Conservation (phyloP, 805 yeast genomes). For the Myxozyma sirexii region DNA sequence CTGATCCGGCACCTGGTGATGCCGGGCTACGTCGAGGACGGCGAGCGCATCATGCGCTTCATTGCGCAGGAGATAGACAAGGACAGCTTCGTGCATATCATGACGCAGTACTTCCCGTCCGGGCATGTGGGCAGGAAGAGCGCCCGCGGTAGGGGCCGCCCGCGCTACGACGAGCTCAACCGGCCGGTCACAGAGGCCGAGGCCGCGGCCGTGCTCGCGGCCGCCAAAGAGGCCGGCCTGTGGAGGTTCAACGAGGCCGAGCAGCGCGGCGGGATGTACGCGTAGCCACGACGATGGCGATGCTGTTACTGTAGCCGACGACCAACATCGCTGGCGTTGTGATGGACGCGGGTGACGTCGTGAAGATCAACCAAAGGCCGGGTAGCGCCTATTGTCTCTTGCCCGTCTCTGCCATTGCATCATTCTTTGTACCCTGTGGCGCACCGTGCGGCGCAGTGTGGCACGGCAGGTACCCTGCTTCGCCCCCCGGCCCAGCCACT, state of each 20-base stretch:
- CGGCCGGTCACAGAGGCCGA: slow-evolving; percentile 29
- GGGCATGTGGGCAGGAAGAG: slow-evolving; percentile 34
- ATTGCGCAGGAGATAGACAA: slow-evolving; percentile 31
- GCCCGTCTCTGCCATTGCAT: too few species aligned
- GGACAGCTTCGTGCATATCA: slow-evolving; percentile 33
- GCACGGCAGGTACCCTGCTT: neutral
- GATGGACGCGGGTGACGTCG: too few species aligned
- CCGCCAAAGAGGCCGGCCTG: slow-evolving; percentile 28
- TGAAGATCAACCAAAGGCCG: too few species aligned
- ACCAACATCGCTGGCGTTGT: too few species aligned
- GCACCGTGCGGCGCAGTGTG: slow-evolving; percentile 1
- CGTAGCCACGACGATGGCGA: too few species aligned
- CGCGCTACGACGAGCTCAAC: slow-evolving; percentile 30
- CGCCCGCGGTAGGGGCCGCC: slow-evolving; percentile 25
- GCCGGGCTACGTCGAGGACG: slow-evolving; percentile 31
- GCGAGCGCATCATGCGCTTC: slow-evolving; percentile 25
- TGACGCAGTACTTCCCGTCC: slow-evolving; percentile 34
- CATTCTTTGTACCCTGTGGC: neutral
- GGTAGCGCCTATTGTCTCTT: too few species aligned
- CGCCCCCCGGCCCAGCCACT: too few species aligned
- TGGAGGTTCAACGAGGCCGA: slow-evolving; percentile 35
- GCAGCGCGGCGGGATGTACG: slow-evolving; percentile 13
- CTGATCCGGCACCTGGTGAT: slow-evolving; percentile 33
- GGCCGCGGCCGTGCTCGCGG: slow-evolving; percentile 24
- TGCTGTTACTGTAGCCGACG: too few species aligned